Conservation (phyloP, 139 green algal genomes). For the Limnomonas spitsbergensis region DNA sequence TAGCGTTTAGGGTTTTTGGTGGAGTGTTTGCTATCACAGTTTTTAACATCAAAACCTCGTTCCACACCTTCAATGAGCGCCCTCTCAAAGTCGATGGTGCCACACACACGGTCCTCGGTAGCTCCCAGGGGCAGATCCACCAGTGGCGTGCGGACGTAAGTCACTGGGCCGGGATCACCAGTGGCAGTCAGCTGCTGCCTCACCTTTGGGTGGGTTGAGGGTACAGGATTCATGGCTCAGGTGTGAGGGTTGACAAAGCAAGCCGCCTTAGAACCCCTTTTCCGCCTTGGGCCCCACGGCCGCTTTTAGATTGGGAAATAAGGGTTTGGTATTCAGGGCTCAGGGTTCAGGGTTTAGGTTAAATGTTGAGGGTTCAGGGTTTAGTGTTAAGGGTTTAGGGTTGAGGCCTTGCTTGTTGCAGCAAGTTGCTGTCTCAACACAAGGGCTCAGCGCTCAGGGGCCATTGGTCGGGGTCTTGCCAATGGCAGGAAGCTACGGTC, state of each 20-base stretch:
- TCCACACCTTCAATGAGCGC: constrained; percentile 75
- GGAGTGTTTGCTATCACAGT: too few species aligned
- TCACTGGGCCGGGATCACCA: background rate
- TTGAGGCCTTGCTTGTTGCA: too few species aligned
- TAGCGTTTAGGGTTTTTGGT: too few species aligned
- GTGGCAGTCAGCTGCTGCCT: background rate
- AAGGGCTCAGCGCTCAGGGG: too few species aligned
- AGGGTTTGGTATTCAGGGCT: background rate
- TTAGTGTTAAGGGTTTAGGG: too few species aligned
- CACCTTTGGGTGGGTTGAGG: background rate
- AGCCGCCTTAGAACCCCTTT: background rate
- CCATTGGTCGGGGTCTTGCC: too few species aligned
- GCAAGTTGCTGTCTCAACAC: too few species aligned
- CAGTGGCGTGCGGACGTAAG: constrained; percentile 73
- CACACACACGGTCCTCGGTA: constrained; percentile 92
- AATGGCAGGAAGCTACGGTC: too few species aligned
- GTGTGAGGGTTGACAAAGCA: background rate
- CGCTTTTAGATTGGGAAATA: background rate
- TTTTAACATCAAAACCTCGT: background rate
- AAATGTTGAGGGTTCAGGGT: too few species aligned
- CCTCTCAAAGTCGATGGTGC: constrained; percentile 94
- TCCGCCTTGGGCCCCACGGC: background rate
- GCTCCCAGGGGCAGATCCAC: constrained; percentile 82
- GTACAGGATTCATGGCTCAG: background rate
- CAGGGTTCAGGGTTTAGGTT: too few species aligned